Percentiles rank a stretch among this genome's conserved stretches.
Conservation (phyloP, 305 asterid species). For the Fraxinus sp. region DNA sequence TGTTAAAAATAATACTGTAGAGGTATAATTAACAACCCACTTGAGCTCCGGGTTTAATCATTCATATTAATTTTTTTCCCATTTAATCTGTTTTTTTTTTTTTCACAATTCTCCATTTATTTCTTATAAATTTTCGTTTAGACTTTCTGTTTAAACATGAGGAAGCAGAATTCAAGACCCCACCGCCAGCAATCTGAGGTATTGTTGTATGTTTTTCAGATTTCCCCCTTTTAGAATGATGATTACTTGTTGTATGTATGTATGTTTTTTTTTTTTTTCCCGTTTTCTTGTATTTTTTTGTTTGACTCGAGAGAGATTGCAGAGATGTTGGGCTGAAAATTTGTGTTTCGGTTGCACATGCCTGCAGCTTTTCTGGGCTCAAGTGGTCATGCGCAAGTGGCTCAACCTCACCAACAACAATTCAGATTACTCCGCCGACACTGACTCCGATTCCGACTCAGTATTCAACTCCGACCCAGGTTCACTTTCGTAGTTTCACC, state of each 20-base stretch:
- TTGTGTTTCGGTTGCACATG: conserved; percentile 91
- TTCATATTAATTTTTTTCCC: background rate
- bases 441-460: conserved; percentile 38
- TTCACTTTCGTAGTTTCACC: conserved; percentile 24
- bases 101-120: background rate
- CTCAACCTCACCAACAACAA: conserved; percentile 49
- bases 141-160: conserved; percentile 13
- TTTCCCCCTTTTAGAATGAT: background rate
- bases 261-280: background rate
- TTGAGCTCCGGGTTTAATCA: background rate
- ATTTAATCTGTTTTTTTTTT: background rate
- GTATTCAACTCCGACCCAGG: conserved; percentile 56
- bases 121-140: background rate
- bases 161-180: conserved; percentile 16
- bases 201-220: conserved; percentile 6
- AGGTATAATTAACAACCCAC: background rate
- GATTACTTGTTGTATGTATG: background rate
- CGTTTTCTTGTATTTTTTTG: background rate
- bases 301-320: conserved; percentile 53
- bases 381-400: conserved; percentile 76
- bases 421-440: conserved; percentile 75
- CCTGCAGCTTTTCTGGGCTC: conserved; percentile 87
- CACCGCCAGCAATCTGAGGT: conserved; percentile 35
- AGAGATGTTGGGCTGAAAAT: conserved; percentile 79
- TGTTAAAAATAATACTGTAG: background rate